These are phyloP conservation scores for Xerocomus amazonicus DNA, from an alignment of 1,284 basidiomycete species.

Conservation along the genomic window DNA sequence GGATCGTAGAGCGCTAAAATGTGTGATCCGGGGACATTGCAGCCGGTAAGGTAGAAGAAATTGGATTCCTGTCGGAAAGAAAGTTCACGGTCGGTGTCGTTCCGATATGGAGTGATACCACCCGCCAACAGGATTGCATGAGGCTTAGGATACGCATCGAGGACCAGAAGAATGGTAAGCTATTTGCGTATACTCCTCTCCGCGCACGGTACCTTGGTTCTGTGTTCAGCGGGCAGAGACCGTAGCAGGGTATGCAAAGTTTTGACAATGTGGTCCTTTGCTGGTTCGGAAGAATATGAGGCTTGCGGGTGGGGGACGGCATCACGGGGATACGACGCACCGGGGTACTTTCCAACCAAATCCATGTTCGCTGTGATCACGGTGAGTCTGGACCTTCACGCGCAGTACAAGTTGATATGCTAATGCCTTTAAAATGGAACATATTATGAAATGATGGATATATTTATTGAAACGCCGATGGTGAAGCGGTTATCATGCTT, in stretches of 20 bases:
- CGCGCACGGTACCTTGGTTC: slow-evolving; percentile 4
- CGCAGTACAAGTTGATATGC: too few species aligned
- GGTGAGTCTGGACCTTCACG: too few species aligned
- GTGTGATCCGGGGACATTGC: slow-evolving; percentile 66
- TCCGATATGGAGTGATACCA: slow-evolving; percentile 58
- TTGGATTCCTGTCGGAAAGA: slow-evolving; percentile 80
- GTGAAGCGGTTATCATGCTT: slow-evolving; percentile 85
- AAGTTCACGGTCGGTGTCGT: slow-evolving; percentile 88
- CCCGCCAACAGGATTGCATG: slow-evolving; percentile 64
- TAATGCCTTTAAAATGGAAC: too few species aligned
- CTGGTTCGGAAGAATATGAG: slow-evolving; percentile 26
- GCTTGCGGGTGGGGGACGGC: background rate
- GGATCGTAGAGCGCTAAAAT: slow-evolving; percentile 58
- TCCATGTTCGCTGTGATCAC: slow-evolving; percentile 9
- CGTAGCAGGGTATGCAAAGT: slow-evolving; percentile 48
- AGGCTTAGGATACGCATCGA: slow-evolving; percentile 38
- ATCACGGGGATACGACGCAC: slow-evolving; percentile 8
- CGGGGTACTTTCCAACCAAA: slow-evolving; percentile 22
- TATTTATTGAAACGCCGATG: slow-evolving; percentile 48
- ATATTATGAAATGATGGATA: too few species aligned
- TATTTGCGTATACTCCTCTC: background rate
- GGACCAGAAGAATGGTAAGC: slow-evolving; percentile 1
- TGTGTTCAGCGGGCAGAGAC: slow-evolving; percentile 46
- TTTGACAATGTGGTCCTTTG: slow-evolving; percentile 46
- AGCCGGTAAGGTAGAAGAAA: slow-evolving; percentile 85